Evolutionary conservation across 2,329 filamentous ascomycete species (phyloP).

Genomic region (Apiospora pterosperma): DNA sequence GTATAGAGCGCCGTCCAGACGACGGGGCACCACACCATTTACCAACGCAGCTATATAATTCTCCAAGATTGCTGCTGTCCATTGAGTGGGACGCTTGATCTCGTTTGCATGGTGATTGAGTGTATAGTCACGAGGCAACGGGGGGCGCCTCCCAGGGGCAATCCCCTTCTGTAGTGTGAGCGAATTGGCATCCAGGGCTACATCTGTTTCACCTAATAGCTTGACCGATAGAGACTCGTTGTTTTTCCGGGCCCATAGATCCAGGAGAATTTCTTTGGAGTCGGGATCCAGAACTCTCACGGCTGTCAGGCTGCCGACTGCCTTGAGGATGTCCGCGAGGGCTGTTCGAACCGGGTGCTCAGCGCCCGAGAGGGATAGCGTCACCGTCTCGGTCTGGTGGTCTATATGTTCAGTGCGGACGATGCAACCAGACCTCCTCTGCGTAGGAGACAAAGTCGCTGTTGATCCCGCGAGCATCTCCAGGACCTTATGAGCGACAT

Average conservation of each 20-base stretch:
- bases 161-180: constrained; percentile 16
- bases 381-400: constrained; percentile 13
- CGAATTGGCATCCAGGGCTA: constrained; percentile 13
- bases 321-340: constrained; percentile 21
- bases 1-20: constrained; percentile 20
- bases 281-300: constrained; percentile 18
- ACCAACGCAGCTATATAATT: constrained; percentile 24
- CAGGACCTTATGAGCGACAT: constrained; percentile 18
- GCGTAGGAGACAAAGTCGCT: background rate
- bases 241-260: constrained; percentile 12
- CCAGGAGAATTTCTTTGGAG: constrained; percentile 12
- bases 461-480: background rate
- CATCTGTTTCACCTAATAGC: constrained; percentile 13
- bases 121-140: constrained; percentile 7
- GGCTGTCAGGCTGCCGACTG: constrained; percentile 19
- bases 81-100: constrained; percentile 19
- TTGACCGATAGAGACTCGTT: constrained; percentile 7
- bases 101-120: constrained; percentile 20
- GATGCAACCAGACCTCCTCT: constrained; percentile 17
- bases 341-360: constrained; percentile 20
- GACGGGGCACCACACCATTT: constrained; percentile 19
- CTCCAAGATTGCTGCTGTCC: constrained; percentile 25
- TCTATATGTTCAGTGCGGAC: constrained; percentile 18
- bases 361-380: constrained; percentile 22
- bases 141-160: background rate